Conservation (phyloP, 306 rosid genomes). For the Pyrus betulifolia region DNA sequence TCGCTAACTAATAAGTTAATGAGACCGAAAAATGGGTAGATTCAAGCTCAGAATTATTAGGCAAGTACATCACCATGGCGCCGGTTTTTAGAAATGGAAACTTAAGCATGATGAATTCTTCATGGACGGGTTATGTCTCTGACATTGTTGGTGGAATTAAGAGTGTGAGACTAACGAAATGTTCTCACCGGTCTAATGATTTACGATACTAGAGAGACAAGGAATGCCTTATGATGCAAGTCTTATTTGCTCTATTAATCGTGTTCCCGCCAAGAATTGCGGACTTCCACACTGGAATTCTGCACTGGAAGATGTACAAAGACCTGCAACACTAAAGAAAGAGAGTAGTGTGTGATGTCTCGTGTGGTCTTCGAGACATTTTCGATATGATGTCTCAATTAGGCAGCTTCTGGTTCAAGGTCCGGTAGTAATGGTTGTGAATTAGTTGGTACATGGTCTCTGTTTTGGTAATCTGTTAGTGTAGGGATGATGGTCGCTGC, state of each 20-base stretch:
- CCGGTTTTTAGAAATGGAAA: neutral
- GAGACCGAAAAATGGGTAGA: constrained; percentile 7
- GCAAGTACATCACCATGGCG: neutral
- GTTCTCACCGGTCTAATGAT: neutral
- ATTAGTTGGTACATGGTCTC: neutral
- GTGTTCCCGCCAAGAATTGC: neutral
- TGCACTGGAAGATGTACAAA: neutral
- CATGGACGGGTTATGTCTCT: neutral
- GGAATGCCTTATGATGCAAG: neutral
- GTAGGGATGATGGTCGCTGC: neutral
- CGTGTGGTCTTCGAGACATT: neutral
- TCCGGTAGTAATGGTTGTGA: neutral
- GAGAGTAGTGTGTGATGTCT: neutral
- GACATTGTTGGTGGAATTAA: neutral
- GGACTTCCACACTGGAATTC: neutral
- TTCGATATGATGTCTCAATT: neutral
- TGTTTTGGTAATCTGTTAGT: neutral
- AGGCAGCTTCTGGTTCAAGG: neutral
- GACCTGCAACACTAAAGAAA: neutral
- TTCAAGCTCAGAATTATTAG: constrained; percentile 1
- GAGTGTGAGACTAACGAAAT: neutral
- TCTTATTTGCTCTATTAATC: neutral
- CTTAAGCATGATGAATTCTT: neutral
- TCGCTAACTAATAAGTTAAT: neutral
- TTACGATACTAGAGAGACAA: too few species aligned